These are phyloP conservation scores for Ophiostoma himal-ulmi DNA, from an alignment of 2,329 filamentous ascomycete genomes.

Conservation along the genomic window DNA sequence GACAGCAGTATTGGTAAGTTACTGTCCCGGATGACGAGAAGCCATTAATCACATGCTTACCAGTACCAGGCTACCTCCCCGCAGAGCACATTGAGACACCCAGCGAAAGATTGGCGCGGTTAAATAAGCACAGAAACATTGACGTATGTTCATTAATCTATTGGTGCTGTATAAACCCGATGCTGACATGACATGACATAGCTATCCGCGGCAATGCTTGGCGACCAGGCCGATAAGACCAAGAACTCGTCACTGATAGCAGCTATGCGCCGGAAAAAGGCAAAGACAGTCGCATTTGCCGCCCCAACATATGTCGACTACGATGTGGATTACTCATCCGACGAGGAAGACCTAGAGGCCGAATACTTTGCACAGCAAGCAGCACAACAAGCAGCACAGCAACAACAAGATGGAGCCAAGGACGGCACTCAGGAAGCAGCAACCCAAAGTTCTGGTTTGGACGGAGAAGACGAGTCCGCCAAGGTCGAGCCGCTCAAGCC, in stretches of 20 bases:
- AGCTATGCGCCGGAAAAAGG: constrained; percentile 72
- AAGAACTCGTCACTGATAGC: constrained; percentile 72
- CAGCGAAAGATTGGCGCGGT: constrained; percentile 81
- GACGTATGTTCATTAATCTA: constrained; percentile 60
- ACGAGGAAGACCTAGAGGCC: constrained; percentile 57
- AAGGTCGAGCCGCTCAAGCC: constrained; percentile 53
- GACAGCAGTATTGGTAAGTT: constrained; percentile 80
- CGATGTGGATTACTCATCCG: constrained; percentile 76
- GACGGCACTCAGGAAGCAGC: constrained; percentile 29
- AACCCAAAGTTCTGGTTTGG: constrained; percentile 31
- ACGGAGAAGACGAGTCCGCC: constrained; percentile 42
- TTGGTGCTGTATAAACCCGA: too few relatives aligned
- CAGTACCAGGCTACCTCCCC: constrained; percentile 72
- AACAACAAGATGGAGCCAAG: constrained; percentile 27
- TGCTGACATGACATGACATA: constrained; percentile 31
- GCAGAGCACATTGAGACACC: constrained; percentile 98
- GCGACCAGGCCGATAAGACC: constrained; percentile 65
- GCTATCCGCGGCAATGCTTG: constrained; percentile 58
- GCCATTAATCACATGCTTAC: constrained; percentile 14
- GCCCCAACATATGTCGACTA: constrained; percentile 84
- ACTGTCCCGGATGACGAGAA: too few relatives aligned
- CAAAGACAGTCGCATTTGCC: constrained; percentile 81
- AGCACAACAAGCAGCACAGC: constrained; percentile 30
- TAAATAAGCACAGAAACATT: constrained; percentile 98
- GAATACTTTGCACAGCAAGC: constrained; percentile 32